Evolutionary conservation across 2,329 filamentous ascomycete genomes (phyloP), one percentile per base, ranked within the genome.

Genomic region (Fusarium nurragi): DNA sequence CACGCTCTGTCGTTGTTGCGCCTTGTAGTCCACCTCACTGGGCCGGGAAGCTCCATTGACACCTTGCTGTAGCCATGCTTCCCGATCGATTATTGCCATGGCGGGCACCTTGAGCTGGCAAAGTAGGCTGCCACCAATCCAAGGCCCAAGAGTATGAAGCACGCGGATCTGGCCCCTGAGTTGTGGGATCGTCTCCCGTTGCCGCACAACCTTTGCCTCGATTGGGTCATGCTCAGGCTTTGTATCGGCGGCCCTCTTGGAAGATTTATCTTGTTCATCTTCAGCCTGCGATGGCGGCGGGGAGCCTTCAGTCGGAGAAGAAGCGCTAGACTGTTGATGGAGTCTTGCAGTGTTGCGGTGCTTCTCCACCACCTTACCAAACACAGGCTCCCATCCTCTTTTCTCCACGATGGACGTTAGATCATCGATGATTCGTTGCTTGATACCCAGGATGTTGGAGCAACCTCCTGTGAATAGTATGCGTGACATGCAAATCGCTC

Each of bases 391-490:
- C 93, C 94, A 98, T 8, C 92, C 91, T 62, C 88, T 82, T 40
- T 83, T 80, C 16, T 88, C 81, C 6, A 95, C 83, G 1, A 97
- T 79, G 2, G 79, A 77, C 5, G 85, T 83, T 1, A 98, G 78
- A 70, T 98, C 94, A 54, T 90, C 85, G 28, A 97, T 78, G 34
- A 97, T 84, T 23, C 94, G 87, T 22, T 84, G 83, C 66, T 92
- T 93, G 23, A 99, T 79, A 1, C 95, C 95, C 1, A 94, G 85
- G 10, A 97, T 88, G 23, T 85, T 85, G 7, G 93, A 88, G 44
- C 90, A 90, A 3, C 93, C 93, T 28, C 95, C 95, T 0, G 90
- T 90, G 72, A 99, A 91, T 16, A 97, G 82, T 41, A 98, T 91
- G 36, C 94, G 90, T 2, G 93, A 89, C 88, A 97, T 95, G 76